Percentiles rank a stretch among this genome's conserved stretches.
Evolutionary conservation across 1,139 yeast genomes (phyloP).

Genomic region (Meyerozyma carpophila): DNA sequence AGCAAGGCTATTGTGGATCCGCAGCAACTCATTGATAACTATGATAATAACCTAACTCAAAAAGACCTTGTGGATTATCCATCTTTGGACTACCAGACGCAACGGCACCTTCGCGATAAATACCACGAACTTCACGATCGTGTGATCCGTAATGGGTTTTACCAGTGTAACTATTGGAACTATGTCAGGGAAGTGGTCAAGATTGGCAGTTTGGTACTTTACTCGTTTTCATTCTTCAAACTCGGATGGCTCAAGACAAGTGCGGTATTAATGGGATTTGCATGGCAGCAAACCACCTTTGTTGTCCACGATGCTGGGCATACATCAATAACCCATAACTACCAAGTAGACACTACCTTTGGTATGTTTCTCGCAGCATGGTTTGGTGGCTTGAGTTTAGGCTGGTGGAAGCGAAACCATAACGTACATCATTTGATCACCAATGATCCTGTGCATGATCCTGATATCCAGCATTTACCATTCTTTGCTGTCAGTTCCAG

Average conservation of each 20-base stretch:
- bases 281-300: constrained; percentile 89
- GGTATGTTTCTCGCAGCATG: constrained; percentile 74
- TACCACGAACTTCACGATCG: constrained; percentile 59
- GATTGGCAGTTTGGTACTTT: constrained; percentile 48
- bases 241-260: constrained; percentile 44
- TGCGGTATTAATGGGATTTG: constrained; percentile 64
- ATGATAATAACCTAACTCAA: constrained; percentile 50
- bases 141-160: constrained; percentile 54
- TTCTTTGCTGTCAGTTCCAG: constrained; percentile 81
- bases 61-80: constrained; percentile 56
- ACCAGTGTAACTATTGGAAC: constrained; percentile 68
- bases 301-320: constrained; percentile 92
- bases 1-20: constrained; percentile 48
- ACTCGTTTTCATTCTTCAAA: constrained; percentile 47
- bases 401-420: constrained; percentile 95
- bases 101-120: constrained; percentile 46
- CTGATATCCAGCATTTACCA: constrained; percentile 90
- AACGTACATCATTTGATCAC: constrained; percentile 86
- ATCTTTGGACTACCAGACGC: constrained; percentile 62
- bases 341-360: constrained; percentile 68
- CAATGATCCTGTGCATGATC: constrained; percentile 90
- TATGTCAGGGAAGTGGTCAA: constrained; percentile 65
- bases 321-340: constrained; percentile 74
- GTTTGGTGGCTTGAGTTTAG: constrained; percentile 82
- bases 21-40: constrained; percentile 45